Conservation (phyloP, 1,284 basidiomycete genomes). For the Pseudozyma thailandica region DNA sequence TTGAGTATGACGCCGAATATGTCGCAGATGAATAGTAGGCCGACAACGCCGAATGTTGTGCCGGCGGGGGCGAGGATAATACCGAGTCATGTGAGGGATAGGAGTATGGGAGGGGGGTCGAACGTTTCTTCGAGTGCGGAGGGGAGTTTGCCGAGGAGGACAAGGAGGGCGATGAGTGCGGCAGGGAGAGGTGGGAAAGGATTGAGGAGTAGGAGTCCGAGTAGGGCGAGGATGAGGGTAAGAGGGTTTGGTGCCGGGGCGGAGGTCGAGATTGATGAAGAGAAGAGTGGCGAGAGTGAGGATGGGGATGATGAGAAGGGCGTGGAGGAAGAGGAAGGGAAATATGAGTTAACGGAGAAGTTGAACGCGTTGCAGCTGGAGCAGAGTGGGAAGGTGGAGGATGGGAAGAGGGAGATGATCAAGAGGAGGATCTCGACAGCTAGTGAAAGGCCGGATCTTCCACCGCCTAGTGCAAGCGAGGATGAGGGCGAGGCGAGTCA, state of each 20-base stretch:
- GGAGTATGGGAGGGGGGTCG: slow-evolving; percentile 13
- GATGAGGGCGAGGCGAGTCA: slow-evolving; percentile 2
- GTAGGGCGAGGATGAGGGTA: slow-evolving; percentile 35
- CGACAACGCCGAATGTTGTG: slow-evolving; percentile 23
- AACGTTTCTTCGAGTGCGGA: slow-evolving; percentile 30
- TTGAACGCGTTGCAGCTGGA: slow-evolving; percentile 5
- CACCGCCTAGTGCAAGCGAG: slow-evolving; percentile 29
- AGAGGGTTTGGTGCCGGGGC: slow-evolving; percentile 53
- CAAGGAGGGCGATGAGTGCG: slow-evolving; percentile 23
- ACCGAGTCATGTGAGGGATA: slow-evolving; percentile 23
- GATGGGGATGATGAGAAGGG: slow-evolving; percentile 69
- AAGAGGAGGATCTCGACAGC: slow-evolving; percentile 34
- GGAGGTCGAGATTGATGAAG: slow-evolving; percentile 53
- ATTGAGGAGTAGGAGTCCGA: slow-evolving; percentile 31
- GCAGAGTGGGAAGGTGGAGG: not conserved
- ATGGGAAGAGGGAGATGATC: slow-evolving; percentile 17
- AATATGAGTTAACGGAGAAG: not conserved
- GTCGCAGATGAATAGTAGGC: slow-evolving; percentile 18
- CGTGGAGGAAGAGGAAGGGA: not conserved
- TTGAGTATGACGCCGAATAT: slow-evolving; percentile 37
- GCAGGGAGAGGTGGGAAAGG: slow-evolving; percentile 6
- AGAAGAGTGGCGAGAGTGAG: slow-evolving; percentile 68
- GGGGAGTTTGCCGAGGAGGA: slow-evolving; percentile 28
- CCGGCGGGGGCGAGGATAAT: slow-evolving; percentile 12
- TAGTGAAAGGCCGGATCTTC: slow-evolving; percentile 40